Evolutionary conservation across 179 eudicot species (phyloP), one percentile per base, ranked within the genome.

Genomic region (Carnegiea gigantea): DNA sequence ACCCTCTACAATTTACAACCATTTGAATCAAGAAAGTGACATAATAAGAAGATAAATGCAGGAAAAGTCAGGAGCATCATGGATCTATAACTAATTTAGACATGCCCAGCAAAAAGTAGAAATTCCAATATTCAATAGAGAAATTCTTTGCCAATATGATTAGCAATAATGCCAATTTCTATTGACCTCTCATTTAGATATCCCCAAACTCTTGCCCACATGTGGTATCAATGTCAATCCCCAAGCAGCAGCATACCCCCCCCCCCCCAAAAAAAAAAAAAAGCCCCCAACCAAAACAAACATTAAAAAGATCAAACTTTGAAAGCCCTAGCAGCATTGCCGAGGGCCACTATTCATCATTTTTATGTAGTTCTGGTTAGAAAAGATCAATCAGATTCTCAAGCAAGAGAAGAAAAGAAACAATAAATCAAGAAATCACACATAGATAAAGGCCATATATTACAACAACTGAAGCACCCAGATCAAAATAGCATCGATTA

Each of bases 401-500:
- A 78, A 28, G 21, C 26, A 79, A n/a, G 49, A 33, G 40, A 54
- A 43, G 62, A 54, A 44, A 28, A 3, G 24, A 38, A 65, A 15
- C 30, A 75, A n/a, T 40, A 26, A 62, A 21, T 73, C 62, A 65
- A 20, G 53, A 80, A 23, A 28, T 48, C 24, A 71, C 40, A 33
- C 6, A 44, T 8, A 73, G 59, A 28, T 12, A 49, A 30, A 51
- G 57, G 30, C 5, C 59, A 64, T 14, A 64, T 12, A 53, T 77
- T 36, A 20, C 10, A 26, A 68, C 9, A 57, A 62, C 26, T 38
- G 17, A 51, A 82, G 62, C 10, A 76, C 80, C 75, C 79, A 79
- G 75, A 82, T 85, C 70, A 78, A 48, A 38, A 73, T 73, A 23
- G 40, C 40, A 30, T 15, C 40, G 44, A 38, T 20, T 73, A n/a